phyloP scores from a whole-genome alignment of 2,329 filamentous ascomycete species.

The Nectriaceae sp. region DNA sequence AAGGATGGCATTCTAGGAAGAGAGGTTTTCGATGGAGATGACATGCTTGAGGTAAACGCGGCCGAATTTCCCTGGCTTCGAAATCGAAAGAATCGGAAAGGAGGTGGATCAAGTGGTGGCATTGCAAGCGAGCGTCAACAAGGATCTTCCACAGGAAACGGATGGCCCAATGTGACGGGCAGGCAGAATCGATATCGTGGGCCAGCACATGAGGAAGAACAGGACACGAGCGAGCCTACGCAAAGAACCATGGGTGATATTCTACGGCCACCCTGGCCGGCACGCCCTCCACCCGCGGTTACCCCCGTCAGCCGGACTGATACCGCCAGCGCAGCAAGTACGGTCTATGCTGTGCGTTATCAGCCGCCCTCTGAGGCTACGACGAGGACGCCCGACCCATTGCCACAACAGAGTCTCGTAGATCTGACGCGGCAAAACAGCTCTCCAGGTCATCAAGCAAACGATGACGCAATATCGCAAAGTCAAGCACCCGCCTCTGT shows the following conservation, averaged over 20 bases:
- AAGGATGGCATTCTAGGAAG: conserved; percentile 90
- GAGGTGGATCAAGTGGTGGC: conserved; percentile 22
- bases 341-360: conserved; percentile 64
- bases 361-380: conserved; percentile 57
- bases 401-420: conserved; percentile 29
- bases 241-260: conserved; percentile 36
- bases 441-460: conserved; percentile 25
- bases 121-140: conserved; percentile 16
- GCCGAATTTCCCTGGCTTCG: conserved; percentile 52
- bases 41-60: conserved; percentile 73
- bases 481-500: conserved; percentile 19
- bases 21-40: conserved; percentile 91
- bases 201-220: conserved; percentile 16
- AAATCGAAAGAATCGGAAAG: conserved; percentile 38
- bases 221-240: conserved; percentile 23
- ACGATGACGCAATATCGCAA: conserved; percentile 28
- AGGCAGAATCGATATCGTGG: conserved; percentile 29
- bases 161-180: conserved; percentile 31
- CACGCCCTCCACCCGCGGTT: conserved; percentile 54
- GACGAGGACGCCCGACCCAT: conserved; percentile 46
- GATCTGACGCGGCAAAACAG: conserved; percentile 40
- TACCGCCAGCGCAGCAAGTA: conserved; percentile 64
- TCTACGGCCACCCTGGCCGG: conserved; percentile 56
- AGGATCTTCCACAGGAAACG: conserved; percentile 20
- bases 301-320: conserved; percentile 64